Evolutionary conservation across 352 stramenopile genomes (phyloP), one percentile per base, ranked within the genome.

Genomic region (Phytophthora rubi): DNA sequence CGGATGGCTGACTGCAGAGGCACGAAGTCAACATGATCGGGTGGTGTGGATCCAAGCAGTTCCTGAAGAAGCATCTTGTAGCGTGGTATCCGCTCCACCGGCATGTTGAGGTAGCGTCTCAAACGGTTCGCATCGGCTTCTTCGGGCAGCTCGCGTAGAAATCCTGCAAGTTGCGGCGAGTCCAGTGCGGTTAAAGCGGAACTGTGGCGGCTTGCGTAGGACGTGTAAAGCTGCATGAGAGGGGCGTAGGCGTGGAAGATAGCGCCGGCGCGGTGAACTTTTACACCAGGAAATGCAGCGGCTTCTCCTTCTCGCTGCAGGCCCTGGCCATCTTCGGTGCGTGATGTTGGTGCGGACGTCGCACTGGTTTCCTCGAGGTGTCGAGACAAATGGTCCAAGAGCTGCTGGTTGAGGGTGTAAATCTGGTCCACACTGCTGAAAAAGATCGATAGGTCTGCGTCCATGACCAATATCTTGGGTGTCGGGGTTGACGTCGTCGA

Each of bases 361-460:
- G 67, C 58, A 23, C 76, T 80, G 8, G 82, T 86, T 62, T 96
- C 89, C 16, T 91, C 76, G 4, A 95, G 65, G 59, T 96, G 89
- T 3, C 85, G 82, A 18, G 82, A 89, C 16, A 96, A 79, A 67
- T 95, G 89, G 18, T 96, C 87, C n/a, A 96, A 65, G 6, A 96
- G 70, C 65, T 96, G 89, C 69, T 96, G 89, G 49, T 96, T 96
- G 2, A 96, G 73, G 10, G 88, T 96, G 60, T 86, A 95, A 54
- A 96, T 93, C 59, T 96, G 87, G 49, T 95, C 88, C 16, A 96
- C 89, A 53, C 87, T 95, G 74, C 77, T 94, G 61, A 96, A 96
- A 58, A 96, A 96, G 55, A 96, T 92, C 8, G 88, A 88, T 72
- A 96, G 84, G 53, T 93, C 86, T 6, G 89, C 89, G 52, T 96